Base-by-base conservation (phyloP, 257 asterid genomes). In the Ilex asprella region DNA sequence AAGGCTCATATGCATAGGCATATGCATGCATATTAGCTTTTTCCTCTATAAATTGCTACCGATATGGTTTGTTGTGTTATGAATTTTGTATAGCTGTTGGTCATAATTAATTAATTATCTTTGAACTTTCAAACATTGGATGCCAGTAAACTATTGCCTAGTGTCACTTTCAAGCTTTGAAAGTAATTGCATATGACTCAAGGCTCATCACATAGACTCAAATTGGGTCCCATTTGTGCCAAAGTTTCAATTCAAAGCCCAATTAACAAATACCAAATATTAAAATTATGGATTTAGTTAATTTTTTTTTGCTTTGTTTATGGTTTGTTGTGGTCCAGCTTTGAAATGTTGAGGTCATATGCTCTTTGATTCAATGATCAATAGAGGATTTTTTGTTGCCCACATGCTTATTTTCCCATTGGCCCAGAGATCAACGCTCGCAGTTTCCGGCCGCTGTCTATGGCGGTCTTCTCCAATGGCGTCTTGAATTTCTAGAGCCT, bases 181-280 rank as follows among this genome's bases (percentile, higher is more conserved):
- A 65, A 72, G 65, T 58, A 50, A 50, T 61, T 61, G 56, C 15
- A 12, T 61, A 56, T 47, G 35, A 56, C 59, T 57, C 29, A 15
- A 63, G 60, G 55, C 52, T 56, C 53, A 52, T 2, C 47, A 55
- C 51, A 10, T 65, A 62, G 67, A 70, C 73, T 66, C 59, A 31
- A 30, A 49, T 63, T 72, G 80, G 80, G 73, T 65, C 74, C 77
- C 70, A 58, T 47, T 55, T 12, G 68, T 59, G 58, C 66, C 56
- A 52, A 46, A 35, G 53, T 59, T 73, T 71, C 80, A 58, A 75
- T 44, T 39, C 59, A 30, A 61, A 31, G 46, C 30, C 65, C 68
- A 55, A 41, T 30, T 56, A 60, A 55, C 43, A 51, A 43, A 51
- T 43, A 16, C 8, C 31, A 32, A 31, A 60, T 49, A 41, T 6